A percentile compares a stretch with the other conserved stretches of the same genome.
Evolutionary conservation across 331 rosid species (phyloP).

Genomic region (Malus hybrid): DNA sequence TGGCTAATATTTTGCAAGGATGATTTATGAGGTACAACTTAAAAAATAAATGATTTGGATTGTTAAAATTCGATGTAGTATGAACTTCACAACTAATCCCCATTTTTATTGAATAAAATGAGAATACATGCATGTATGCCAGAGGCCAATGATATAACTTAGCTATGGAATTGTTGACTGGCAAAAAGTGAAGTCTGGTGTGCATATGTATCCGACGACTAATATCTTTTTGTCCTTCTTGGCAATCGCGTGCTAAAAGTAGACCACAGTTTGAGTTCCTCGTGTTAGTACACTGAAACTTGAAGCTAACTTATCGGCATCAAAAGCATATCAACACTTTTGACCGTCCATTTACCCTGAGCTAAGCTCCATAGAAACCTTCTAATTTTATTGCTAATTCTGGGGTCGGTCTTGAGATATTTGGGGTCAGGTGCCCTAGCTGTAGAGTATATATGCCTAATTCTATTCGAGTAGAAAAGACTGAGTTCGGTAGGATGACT

Average conservation of each 20-base stretch:
- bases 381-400: background rate
- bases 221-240: background rate
- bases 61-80: too few relatives aligned
- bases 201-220: background rate
- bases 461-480: too few relatives aligned
- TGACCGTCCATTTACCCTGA: background rate
- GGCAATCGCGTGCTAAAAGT: background rate
- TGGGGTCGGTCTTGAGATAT: too few relatives aligned
- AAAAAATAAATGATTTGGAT: too few relatives aligned
- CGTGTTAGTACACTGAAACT: background rate
- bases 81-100: too few relatives aligned
- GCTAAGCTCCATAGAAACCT: background rate
- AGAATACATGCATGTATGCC: background rate
- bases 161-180: slow-evolving; percentile 15
- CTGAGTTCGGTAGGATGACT: too few relatives aligned
- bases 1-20: too few relatives aligned
- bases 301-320: slow-evolving; percentile 17
- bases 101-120: too few relatives aligned
- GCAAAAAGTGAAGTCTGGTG: background rate
- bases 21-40: too few relatives aligned
- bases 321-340: slow-evolving; percentile 5
- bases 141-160: background rate
- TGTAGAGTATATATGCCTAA: too few relatives aligned
- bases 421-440: too few relatives aligned
- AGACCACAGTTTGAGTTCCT: background rate